Base-by-base conservation (phyloP, 1,139 yeast species). In the Meyerozyma guilliermondii region DNA sequence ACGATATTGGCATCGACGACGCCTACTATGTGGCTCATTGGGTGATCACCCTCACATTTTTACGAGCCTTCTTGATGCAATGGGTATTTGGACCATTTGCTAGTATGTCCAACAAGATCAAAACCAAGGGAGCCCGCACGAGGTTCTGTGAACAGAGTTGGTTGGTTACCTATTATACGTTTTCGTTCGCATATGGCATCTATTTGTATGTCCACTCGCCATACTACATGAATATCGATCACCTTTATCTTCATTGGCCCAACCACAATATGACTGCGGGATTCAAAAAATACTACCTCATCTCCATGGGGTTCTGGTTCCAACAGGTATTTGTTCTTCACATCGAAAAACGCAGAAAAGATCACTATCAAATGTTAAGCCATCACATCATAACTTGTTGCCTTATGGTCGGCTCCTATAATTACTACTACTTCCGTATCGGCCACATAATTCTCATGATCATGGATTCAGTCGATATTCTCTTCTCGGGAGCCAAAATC, bases 61-160 rank as follows among this genome's bases (percentile, higher is more conserved):
- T 82, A 37, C 69, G 95, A 49, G 75, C 87, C 3, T 61, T 74
- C 24, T 55, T 79, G 37, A 83, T 87, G 81, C 73, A 76, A 43
- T 77, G 69, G 54, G 51, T 77, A 9, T 74, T 84, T 44, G 70
- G 66, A 40, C 91, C 91, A 14, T 55, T 81, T 46, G 89, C 88
- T 2, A 41, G 42, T 14, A 42, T 41, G 27, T 49, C 56, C 13
- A 44, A 56, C n/a, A 68, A 76, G 14, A 80, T 86, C 44, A 62
- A 62, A 36, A 67, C 76, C 2, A 59, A 58, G 13, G 81, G 78
- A 55, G 77, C 82, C 2, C 66, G 71, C 38, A 76, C 76, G 41
- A 73, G 96, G 48, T 88, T 86, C 56, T 84, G 88, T 42, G 97
- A 89, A 63, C 96, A 88, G 66, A 81, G 89, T 45, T 89, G 96